Evolutionary conservation across 768 basidiomycete species (phyloP), one percentile per base, ranked within the genome.

Genomic region (Pholiota molesta): DNA sequence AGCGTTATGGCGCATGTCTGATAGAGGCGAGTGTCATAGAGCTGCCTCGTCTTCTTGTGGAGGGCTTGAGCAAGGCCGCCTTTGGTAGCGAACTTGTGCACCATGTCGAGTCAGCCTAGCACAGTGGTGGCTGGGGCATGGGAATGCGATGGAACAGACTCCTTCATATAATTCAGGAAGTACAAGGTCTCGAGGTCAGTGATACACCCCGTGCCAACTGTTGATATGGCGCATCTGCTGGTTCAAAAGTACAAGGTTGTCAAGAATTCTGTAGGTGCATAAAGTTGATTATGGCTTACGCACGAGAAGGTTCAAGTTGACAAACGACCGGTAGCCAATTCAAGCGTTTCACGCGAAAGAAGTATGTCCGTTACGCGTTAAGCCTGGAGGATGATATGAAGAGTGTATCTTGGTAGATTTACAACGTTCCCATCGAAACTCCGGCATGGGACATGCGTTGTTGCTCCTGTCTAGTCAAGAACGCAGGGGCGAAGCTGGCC

Each of bases 181-280:
- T 37, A 55, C 33, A 55, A 55, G 54, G 54, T 55, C 21, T 55
- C 54, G 1, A 55, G 54, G 8, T 37, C 42, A 17, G 42, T n/a
- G 11, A 16, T 3, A 21, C n/a, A 21, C 2, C 37, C 33, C 11
- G 10, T 55, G 37, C 9, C 35, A 17, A 37, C 33, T 21, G 53
- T 55, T 21, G 33, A 39, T 13, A 55, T 21, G 35, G 37, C 13
- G n/a, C 31, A 35, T 35, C 35, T 3, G 35, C 2, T 21, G 13
- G 21, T 21, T 23, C 33, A 26, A 40, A 55, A 55, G 54, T 40
- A 55, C 54, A 55, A 55, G 35, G 54, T 23, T 31, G n/a, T 44
- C 21, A 8, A 19, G 19, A 6, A 2, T 44, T n/a, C 4, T 44
- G 42, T 4, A 14, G 4, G 6, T 44, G 6, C n/a, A n/a, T n/a